Base-by-base conservation (phyloP, 768 basidiomycete species). In the Tricholoma sp. region DNA sequence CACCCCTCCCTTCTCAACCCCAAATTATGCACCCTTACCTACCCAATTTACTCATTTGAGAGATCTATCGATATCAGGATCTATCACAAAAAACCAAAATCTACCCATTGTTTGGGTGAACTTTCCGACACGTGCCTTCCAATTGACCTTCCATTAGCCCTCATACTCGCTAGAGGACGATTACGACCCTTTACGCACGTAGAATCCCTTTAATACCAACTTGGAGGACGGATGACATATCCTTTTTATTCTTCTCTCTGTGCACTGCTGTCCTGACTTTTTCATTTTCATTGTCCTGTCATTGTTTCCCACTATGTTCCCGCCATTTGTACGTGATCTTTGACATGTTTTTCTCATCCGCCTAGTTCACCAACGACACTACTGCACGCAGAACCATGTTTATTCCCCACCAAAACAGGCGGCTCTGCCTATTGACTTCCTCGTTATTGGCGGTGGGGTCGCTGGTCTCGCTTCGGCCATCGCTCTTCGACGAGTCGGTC, bases 381-480 rank as follows among this genome's bases (percentile, higher is more conserved):
- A 29, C 8, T 17, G 3, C 15, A 49, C 47, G 3, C 15, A 32
- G 31, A 32, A 49, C 6, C 2, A n/a, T 17, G 29, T 10, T 17
- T 45, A 47, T 39, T 24, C 29, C 45, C 51, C 24, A 29, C 54
- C 61, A 3, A 61, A 65, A 36, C 66, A 66, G 54, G 59, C 66
- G 39, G 48, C 37, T 17, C 66, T 69, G 15, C 37, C 65, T 9
- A 69, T 76, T 20, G 60, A 68, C 13, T 74, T 74, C 50, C 20
- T 75, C 3, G 63, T 77, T 41, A 59, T 77, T 37, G 76, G 76
- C 11, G 75, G 68, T 55, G 78, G 81, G 4, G 68, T 85, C 17
- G 72, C 80, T 6, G 85, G 85, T 6, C 68, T 84, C 20, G 70
- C 82, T 2, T 76, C 77, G 56, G 85, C 84, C 0, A 72, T 80